A percentile compares a stretch with the other conserved stretches of the same genome.
These are phyloP conservation scores for Erigeron philadelphicus DNA, from an alignment of 140 eudicot species.

Conservation along the genomic window DNA sequence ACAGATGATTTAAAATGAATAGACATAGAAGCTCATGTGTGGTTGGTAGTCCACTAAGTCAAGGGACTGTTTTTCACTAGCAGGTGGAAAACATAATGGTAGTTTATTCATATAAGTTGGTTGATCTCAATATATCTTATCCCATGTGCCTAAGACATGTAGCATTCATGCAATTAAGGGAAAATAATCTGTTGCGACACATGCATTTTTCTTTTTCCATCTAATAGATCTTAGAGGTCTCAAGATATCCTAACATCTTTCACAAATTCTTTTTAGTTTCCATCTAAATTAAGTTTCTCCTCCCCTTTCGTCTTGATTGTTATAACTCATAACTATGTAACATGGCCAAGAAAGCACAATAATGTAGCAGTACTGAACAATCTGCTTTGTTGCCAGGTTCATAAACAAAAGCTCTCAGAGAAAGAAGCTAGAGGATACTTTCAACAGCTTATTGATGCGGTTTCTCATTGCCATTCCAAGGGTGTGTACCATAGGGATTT, in stretches of 20 bases:
- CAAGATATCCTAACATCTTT: constrained; percentile 4
- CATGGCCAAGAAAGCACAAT: neutral
- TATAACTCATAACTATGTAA: constrained; percentile 3
- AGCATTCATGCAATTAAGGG: neutral
- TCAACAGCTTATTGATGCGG: constrained; percentile 96
- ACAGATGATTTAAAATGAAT: neutral
- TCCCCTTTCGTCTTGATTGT: neutral
- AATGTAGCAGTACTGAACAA: constrained; percentile 13
- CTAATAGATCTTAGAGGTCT: neutral
- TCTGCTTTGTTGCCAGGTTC: constrained; percentile 51
- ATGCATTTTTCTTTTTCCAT: constrained; percentile 6
- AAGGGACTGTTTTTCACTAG: neutral
- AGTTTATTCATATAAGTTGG: neutral
- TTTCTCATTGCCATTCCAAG: constrained; percentile 88
- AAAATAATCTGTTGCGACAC: neutral
- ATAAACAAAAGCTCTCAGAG: constrained; percentile 72
- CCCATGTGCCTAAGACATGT: neutral
- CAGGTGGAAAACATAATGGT: neutral
- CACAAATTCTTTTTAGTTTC: neutral
- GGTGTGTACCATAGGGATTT: constrained; percentile 95
- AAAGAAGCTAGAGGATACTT: constrained; percentile 78
- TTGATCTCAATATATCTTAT: neutral
- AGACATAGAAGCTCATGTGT: neutral
- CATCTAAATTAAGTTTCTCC: neutral
- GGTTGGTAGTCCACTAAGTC: neutral